Conservation (phyloP, 2,329 filamentous ascomycete species). For the Aspergillus sp. region DNA sequence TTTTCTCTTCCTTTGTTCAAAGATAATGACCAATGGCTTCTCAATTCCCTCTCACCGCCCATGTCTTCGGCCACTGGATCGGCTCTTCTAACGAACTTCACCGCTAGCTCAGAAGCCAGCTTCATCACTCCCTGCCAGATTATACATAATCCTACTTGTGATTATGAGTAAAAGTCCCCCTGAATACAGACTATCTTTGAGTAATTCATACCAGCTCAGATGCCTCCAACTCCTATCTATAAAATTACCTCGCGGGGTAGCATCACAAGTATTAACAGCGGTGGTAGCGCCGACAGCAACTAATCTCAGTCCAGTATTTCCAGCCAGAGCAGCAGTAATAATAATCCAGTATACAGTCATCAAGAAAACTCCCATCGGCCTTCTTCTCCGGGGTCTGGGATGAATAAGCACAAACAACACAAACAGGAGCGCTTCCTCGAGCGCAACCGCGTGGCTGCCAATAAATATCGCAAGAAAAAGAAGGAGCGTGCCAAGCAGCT, state of each 20-base stretch:
- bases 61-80: not conserved
- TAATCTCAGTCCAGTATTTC: not conserved
- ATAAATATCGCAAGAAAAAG: conserved; percentile 64
- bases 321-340: not conserved
- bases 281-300: not conserved
- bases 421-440: conserved; percentile 57
- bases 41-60: not conserved
- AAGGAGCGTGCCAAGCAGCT: conserved; percentile 58
- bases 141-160: not conserved
- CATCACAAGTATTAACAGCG: not conserved
- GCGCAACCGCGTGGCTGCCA: conserved; percentile 60
- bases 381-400: not conserved
- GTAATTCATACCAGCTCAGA: not conserved
- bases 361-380: not conserved
- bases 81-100: not conserved
- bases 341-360: not conserved
- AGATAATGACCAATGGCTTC: not conserved
- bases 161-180: not conserved
- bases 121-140: not conserved
- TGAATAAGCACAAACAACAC: not conserved
- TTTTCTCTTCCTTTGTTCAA: not conserved
- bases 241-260: conserved; percentile 4
- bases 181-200: not conserved
- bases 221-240: not conserved
- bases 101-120: not conserved